Base-by-base conservation (phyloP, 2,329 filamentous ascomycete genomes). In the Apiospora koreana region DNA sequence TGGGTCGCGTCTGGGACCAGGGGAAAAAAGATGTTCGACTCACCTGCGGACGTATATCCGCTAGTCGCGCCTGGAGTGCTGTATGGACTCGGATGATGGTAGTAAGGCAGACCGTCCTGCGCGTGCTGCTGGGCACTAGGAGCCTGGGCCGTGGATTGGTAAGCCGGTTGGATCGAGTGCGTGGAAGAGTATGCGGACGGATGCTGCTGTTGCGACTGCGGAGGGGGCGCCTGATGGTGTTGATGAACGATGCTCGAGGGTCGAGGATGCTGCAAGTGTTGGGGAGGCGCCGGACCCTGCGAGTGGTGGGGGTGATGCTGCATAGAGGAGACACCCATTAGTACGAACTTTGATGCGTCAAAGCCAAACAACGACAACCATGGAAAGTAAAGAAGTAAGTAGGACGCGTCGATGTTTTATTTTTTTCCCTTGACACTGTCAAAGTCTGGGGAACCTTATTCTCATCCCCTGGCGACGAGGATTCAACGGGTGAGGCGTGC, bases 11-110 rank as follows among this genome's bases (percentile, higher is more conserved):
- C 54, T 38, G 54, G 18, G 18, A n/a, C 18, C 18, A 12, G 18
- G 23, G 14, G 35, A n/a, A 38, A 35, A 58, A 58, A 62, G 54
- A 9, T 71, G 48, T 54, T 69, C 68, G 72, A 86, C 92, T 86
- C 84, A 96, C 94, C 93, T 86, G 93, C 93, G 79, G 94, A 94
- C 74, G 93, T 91, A 83, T 97, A 97, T 84, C 93, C 93, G 82
- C 92, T 93, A 69, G 92, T 91, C 72, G 92, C 89, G 83, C 92
- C 94, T 75, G 93, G 91, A 69, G 93, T 92, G 83, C 92, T 94
- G 84, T 97, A 97, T 14, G 93, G 89, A 80, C 91, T 94, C 73
- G 93, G 89, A 79, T 96, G 93, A 71, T 92, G 89, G 79, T 92
- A 90, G 82, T 95, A 97, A 76, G 90, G 87, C 68, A 93, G 83